Evolutionary conservation across 139 green algal species (phyloP).

Genomic region (Chlorella sp.): DNA sequence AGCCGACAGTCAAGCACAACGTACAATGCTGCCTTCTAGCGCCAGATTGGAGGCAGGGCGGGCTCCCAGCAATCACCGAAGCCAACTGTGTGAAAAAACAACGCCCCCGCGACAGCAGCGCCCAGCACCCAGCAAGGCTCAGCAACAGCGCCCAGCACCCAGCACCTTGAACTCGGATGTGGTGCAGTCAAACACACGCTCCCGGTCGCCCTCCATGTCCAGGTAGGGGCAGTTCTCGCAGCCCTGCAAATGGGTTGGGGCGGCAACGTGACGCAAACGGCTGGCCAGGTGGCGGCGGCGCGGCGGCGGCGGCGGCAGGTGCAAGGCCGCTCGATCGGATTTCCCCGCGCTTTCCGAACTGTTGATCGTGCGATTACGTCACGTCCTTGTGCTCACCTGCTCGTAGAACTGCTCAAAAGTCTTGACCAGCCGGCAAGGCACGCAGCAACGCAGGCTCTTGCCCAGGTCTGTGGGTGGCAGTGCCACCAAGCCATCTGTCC

Average conservation of each 20-base stretch:
- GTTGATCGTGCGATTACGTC: neutral
- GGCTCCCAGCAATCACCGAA: neutral
- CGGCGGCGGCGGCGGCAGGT: neutral
- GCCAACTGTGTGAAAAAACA: too few species aligned
- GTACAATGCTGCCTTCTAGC: too few species aligned
- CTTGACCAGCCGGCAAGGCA: slow-evolving; percentile 56
- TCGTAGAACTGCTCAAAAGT: slow-evolving; percentile 59
- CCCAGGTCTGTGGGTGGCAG: slow-evolving; percentile 46
- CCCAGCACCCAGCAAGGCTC: too few species aligned
- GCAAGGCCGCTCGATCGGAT: neutral
- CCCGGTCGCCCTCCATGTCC: slow-evolving; percentile 62
- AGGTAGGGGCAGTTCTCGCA: slow-evolving; percentile 85
- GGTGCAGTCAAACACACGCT: slow-evolving; percentile 70
- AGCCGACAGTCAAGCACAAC: neutral
- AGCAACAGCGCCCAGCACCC: too few species aligned
- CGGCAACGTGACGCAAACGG: neutral
- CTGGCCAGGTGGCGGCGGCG: neutral
- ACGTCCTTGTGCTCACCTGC: slow-evolving; percentile 26
- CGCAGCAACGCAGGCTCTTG: slow-evolving; percentile 58
- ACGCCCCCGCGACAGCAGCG: too few species aligned
- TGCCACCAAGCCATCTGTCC: slow-evolving; percentile 1
- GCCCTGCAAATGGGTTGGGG: slow-evolving; percentile 27
- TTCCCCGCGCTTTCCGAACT: neutral
- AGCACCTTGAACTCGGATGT: slow-evolving; percentile 77
- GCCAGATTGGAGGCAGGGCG: neutral